Base-by-base conservation (phyloP, 2,329 filamentous ascomycete genomes). In the Coleophoma cylindrospora region DNA sequence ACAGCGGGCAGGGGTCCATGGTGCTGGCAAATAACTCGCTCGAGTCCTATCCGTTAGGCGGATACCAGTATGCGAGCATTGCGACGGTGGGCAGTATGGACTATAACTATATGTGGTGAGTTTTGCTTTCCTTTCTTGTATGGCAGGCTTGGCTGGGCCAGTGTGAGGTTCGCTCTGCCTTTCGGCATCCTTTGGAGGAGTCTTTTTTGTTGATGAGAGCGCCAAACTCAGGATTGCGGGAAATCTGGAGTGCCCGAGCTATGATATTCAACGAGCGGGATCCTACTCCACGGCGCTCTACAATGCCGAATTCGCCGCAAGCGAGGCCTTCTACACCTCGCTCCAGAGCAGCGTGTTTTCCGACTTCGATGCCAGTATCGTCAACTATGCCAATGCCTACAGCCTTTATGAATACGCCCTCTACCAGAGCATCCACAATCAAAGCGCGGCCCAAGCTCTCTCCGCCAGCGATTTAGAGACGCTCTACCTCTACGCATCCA, bases 1-100 rank as follows among this genome's bases (percentile, higher is more conserved):
- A 54, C 60, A 52, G 43, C 14, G 15, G 19, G 27, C 54, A 49
- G 33, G 13, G 48, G 10, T 50, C 57, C 40, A 46, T 46, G 45
- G 49, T 74, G 0, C 68, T 89, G 34, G 72, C 73, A 15, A 83
- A 88, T 61, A 81, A 81, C 11, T 80, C 76, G 4, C 66, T 71
- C 2, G 70, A 87, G 6, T 70, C 82, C 22, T 80, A 81, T 38
- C 91, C 91, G 0, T 68, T 95, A 60, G 71, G 79, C 48, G 90
- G 90, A 10, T 95, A 91, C 63, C 91, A 95, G 64, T 82, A 95
- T 57, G 86, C 92, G 15, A 80, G 80, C 1, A 71, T 95, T 36
- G 70, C 76, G 41, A 76, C 79, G 0, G 65, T 83, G 8, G 70
- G 74, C 1, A 66, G 54, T 1, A 57, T 66, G 6, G 76, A 81